These are phyloP conservation scores for Hanseniaspora taiwanica DNA, from an alignment of 805 yeast species.

Conservation along the genomic window DNA sequence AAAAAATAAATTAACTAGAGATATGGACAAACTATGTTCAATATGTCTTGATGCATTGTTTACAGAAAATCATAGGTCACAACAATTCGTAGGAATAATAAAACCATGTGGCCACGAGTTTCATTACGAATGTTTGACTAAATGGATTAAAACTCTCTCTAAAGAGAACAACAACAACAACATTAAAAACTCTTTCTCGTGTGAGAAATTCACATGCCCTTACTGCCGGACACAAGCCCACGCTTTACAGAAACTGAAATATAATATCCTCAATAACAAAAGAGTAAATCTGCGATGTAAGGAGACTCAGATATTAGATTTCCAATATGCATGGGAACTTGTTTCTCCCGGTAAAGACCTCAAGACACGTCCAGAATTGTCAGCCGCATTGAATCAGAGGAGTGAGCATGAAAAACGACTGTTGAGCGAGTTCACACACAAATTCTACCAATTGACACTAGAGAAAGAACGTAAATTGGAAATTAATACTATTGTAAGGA, in stretches of 20 bases:
- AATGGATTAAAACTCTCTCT: conserved; percentile 32
- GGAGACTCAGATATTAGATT: no score
- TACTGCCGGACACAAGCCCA: conserved; percentile 12
- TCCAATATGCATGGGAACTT: no score
- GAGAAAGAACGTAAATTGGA: conserved; percentile 37
- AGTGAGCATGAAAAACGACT: conserved; percentile 2
- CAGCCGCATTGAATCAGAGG: no score
- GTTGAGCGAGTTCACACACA: conserved; percentile 33
- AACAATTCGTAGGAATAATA: conserved; percentile 14
- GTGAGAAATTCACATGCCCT: conserved; percentile 22
- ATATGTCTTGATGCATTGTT: no score
- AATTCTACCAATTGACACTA: conserved; percentile 40
- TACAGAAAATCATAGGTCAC: no score
- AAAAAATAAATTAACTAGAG: no score
- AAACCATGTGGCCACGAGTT: conserved; percentile 41
- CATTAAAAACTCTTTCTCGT: conserved; percentile 5
- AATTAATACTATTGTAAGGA: neutral
- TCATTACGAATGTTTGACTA: conserved; percentile 42
- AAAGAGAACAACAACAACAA: neutral
- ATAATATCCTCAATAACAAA: neutral
- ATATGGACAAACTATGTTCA: no score
- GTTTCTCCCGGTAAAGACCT: no score
- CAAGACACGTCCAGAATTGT: no score
- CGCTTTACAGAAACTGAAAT: conserved; percentile 1
- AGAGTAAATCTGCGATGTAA: no score